Conservation (phyloP, 176 grass and related monocot species). For the Hsuehochloa calcarea region DNA sequence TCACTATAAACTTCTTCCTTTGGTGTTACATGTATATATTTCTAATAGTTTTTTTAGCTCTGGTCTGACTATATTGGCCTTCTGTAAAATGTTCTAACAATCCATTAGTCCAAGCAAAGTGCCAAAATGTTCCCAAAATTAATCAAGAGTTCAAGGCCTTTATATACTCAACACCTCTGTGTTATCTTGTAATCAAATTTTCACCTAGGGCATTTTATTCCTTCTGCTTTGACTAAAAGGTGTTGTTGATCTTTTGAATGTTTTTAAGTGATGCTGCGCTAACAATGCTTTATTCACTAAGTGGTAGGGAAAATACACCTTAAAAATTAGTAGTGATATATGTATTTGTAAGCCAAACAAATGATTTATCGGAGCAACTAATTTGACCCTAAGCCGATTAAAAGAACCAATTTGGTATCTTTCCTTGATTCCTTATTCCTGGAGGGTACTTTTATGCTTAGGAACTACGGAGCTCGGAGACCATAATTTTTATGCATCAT, state of each 20-base stretch:
- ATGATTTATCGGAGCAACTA: background rate
- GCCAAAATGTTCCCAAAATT: background rate
- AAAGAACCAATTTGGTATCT: background rate
- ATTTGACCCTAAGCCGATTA: background rate
- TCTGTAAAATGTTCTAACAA: background rate
- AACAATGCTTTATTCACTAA: no score
- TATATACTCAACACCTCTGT: background rate
- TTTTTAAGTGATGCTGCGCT: no score
- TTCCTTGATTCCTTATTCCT: background rate
- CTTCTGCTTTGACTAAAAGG: no score
- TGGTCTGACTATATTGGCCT: no score
- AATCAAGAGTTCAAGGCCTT: background rate
- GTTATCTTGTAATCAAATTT: no score
- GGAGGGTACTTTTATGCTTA: background rate
- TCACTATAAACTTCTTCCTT: no score
- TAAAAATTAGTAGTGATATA: background rate
- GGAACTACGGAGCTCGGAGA: background rate
- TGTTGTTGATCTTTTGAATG: no score
- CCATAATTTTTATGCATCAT: background rate
- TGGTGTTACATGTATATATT: no score
- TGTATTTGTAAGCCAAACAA: background rate
- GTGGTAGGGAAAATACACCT: background rate
- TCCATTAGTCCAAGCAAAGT: background rate
- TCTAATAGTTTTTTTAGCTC: no score
- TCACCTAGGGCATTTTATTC: no score